Base-by-base conservation (phyloP, 2,329 filamentous ascomycete species). In the Aureobasidium sp. region DNA sequence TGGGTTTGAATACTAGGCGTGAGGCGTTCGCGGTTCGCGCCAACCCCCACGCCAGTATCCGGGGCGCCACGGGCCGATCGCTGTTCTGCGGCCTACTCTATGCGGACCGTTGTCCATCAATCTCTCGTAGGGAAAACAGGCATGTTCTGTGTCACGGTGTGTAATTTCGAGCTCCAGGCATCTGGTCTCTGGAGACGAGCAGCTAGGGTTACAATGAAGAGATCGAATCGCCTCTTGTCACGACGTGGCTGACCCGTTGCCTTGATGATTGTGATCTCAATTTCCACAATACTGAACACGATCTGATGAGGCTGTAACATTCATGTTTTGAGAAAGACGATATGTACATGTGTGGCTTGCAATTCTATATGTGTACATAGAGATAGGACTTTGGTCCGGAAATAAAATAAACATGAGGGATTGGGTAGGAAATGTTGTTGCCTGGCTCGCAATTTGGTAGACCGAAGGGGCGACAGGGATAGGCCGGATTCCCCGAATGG, bases 21-120 rank as follows among this genome's bases (percentile, higher is more conserved):
- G 21, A 21, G 21, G 21, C 21, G 21, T 21, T 21, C 21, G 21
- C 21, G 21, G 21, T 21, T 27, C 15, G 41, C 53, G 32, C 53
- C 53, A 36, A 27, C 53, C 41, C 27, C 41, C 53, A 57, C 53
- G 53, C 53, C 53, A 57, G 50, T 7, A 45, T 3, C 29, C 39
- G 39, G 53, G 53, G 29, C 41, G 53, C 9, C n/a, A 21, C 53
- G 53, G 53, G 41, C 53, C 53, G 53, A 45, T 57, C 39, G 53
- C 21, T 15, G 11, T 30, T 25, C 10, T 55, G 52, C 29, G 25
- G 37, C 25, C 50, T 15, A 30, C 25, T 30, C 29, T 13, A 3
- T 41, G 50, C 37, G 50, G 50, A 54, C 50, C 50, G 50, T 54
- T 54, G 36, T 54, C 37, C 37, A 54, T 42, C 50, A 54, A 54